Conservation (phyloP, 1,139 yeast species). For the Magnusiomyces paraingens region DNA sequence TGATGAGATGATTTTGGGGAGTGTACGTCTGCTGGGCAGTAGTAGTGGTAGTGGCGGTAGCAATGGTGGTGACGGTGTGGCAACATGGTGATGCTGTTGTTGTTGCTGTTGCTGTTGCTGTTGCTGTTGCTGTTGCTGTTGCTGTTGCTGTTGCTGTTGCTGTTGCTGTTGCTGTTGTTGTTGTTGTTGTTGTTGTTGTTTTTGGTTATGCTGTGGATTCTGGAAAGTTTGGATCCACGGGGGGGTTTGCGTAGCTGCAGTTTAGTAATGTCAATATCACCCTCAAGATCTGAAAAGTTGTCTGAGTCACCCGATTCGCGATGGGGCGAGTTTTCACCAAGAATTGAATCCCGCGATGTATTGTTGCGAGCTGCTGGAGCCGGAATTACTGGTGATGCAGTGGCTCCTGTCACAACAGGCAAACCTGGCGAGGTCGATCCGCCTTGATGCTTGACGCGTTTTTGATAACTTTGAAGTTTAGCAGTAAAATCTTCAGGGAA, state of each 20-base stretch:
- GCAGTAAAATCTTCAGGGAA: conserved; percentile 3
- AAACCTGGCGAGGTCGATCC: too few relatives aligned
- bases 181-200: conserved; percentile 1
- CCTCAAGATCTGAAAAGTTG: conserved; percentile 27
- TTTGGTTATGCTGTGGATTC: background rate
- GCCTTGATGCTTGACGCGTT: background rate
- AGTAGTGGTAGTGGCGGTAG: too few relatives aligned
- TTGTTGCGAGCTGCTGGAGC: background rate
- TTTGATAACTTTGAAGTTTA: background rate
- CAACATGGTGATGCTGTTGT: background rate
- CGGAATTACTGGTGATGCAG: background rate
- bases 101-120: conserved; percentile 3
- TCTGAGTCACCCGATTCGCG: conserved; percentile 21
- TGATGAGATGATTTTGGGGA: conserved; percentile 14
- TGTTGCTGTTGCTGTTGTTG: conserved; percentile 2
- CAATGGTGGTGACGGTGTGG: conserved; percentile 1
- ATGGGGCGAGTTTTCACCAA: conserved; percentile 20
- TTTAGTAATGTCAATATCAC: conserved; percentile 24
- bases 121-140: conserved; percentile 1
- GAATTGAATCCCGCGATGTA: background rate
- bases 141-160: conserved; percentile 1
- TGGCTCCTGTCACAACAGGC: too few relatives aligned
- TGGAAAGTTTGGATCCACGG: background rate
- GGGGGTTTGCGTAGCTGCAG: conserved; percentile 13
- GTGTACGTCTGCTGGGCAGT: background rate